Percentiles rank a stretch among this genome's conserved stretches.
Evolutionary conservation across 306 rosid species (phyloP).

Genomic region (Acacia crassicarpa): DNA sequence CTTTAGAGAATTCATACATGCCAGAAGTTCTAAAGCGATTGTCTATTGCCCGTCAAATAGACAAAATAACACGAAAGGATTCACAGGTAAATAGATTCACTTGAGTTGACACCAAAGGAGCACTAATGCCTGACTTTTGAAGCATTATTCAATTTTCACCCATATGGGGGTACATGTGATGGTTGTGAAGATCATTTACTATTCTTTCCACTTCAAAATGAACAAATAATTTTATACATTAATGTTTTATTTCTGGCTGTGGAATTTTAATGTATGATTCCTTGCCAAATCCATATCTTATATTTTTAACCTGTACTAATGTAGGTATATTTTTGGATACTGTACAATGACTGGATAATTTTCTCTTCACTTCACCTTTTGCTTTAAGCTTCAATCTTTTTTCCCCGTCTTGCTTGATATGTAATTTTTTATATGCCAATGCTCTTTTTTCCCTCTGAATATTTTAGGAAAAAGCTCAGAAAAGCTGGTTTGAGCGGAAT

Average conservation of each 20-base stretch:
- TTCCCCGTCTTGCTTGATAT: neutral
- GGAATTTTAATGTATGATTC: neutral
- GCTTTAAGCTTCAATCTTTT: constrained; percentile 13
- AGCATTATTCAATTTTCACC: neutral
- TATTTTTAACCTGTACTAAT: neutral
- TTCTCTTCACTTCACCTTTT: neutral
- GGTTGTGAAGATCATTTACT: neutral
- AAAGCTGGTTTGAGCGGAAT: constrained; percentile 85
- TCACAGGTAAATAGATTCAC: constrained; percentile 66
- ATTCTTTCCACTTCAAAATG: neutral
- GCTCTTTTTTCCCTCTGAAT: neutral
- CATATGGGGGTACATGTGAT: neutral
- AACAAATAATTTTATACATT: neutral
- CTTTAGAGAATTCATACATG: constrained; percentile 79
- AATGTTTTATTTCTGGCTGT: neutral
- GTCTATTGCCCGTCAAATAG: constrained; percentile 88
- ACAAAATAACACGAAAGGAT: constrained; percentile 77
- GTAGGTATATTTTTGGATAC: neutral
- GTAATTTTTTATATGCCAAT: constrained; percentile 11
- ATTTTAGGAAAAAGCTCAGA: constrained; percentile 70
- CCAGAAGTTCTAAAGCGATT: constrained; percentile 82
- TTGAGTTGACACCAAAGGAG: neutral
- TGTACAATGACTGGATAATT: neutral
- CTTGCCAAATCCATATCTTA: neutral
- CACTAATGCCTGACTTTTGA: neutral